Percentiles rank a stretch among this genome's conserved stretches.
These are phyloP conservation scores for Metschnikowia aberdeeniae DNA, from an alignment of 805 yeast genomes.

Conservation along the genomic window DNA sequence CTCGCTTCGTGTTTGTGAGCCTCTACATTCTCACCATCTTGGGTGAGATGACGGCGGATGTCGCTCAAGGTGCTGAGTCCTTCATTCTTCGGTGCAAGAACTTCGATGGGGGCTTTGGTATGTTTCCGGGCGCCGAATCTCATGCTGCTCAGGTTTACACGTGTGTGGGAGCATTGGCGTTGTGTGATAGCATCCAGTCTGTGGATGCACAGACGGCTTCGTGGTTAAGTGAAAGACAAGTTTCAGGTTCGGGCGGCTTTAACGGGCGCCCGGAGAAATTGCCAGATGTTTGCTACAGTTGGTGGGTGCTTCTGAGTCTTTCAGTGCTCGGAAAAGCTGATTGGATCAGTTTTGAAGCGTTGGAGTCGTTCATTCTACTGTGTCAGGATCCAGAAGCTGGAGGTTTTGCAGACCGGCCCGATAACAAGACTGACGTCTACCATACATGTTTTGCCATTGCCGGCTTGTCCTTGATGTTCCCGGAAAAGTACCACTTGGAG, in stretches of 20 bases:
- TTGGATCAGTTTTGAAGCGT: constrained; percentile 69
- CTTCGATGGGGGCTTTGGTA: constrained; percentile 95
- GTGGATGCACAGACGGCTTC: constrained; percentile 61
- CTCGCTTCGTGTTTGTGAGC: constrained; percentile 84
- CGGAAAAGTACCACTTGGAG: constrained; percentile 45
- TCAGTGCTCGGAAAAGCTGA: constrained; percentile 60
- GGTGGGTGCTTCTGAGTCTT: constrained; percentile 91
- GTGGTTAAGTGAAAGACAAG: constrained; percentile 93
- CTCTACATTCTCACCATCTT: constrained; percentile 68
- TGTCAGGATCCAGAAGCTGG: constrained; percentile 80
- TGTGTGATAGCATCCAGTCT: constrained; percentile 12
- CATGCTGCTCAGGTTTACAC: constrained; percentile 92
- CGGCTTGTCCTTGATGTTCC: constrained; percentile 75
- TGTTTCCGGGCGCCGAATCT: constrained; percentile 90
- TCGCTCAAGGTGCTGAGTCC: constrained; percentile 57
- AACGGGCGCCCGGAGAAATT: constrained; percentile 95
- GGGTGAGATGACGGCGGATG: constrained; percentile 53
- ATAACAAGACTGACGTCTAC: constrained; percentile 86
- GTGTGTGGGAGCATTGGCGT: constrained; percentile 73
- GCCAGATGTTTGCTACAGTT: constrained; percentile 96
- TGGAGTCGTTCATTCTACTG: constrained; percentile 62
- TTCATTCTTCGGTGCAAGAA: constrained; percentile 72
- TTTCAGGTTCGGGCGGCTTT: constrained; percentile 74
- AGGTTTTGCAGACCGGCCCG: constrained; percentile 90
- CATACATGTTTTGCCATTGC: constrained; percentile 91